Base-by-base conservation (phyloP, 768 basidiomycete genomes). In the Leccinum aurantiacum region DNA sequence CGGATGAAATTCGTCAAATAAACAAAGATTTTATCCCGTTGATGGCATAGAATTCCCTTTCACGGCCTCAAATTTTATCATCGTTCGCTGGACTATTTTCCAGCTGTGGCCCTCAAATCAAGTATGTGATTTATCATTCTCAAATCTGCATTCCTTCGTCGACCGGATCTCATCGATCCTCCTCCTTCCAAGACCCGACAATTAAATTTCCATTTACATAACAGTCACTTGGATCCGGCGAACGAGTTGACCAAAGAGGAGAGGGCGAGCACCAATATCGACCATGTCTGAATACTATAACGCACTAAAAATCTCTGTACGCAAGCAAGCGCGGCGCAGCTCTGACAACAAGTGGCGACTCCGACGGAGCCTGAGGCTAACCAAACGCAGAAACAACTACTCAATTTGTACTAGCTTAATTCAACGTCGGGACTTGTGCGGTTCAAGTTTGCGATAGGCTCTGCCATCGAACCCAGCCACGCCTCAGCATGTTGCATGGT, bases 101-200 rank as follows among this genome's bases (percentile, higher is more conserved):
- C 41, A 19, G 41, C 41, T 44, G 41, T n/a, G 41, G 41, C n/a
- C 41, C 17, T 19, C 51, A 41, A 33, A 25, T 11, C 31, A 25
- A 14, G 50, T 37, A 27, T 54, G 53, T 27, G 17, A 15, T 24
- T 24, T 35, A n/a, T 44, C 41, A n/a, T n/a, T 44, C 41, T 44
- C 17, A 10, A 44, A 22, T 38, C 14, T 27, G 14, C 4, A 19
- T 22, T 17, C 29, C 15, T 29, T 35, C 44, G 6, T 27, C 29
- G n/a, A 19, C 37, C 29, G 24, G 57, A 53, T 53, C 62, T 64
- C 53, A 24, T 29, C 8, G 35, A 10, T 38, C 38, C n/a, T 44
- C 41, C 41, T 44, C 44, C 22, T 13, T 24, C 17, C 33, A 29
- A 33, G 35, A n/a, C 24, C 22, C 11, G 35, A 22, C 13, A n/a